phyloP scores from a whole-genome alignment of 768 basidiomycete genomes.

The Termitomyces sp. region DNA sequence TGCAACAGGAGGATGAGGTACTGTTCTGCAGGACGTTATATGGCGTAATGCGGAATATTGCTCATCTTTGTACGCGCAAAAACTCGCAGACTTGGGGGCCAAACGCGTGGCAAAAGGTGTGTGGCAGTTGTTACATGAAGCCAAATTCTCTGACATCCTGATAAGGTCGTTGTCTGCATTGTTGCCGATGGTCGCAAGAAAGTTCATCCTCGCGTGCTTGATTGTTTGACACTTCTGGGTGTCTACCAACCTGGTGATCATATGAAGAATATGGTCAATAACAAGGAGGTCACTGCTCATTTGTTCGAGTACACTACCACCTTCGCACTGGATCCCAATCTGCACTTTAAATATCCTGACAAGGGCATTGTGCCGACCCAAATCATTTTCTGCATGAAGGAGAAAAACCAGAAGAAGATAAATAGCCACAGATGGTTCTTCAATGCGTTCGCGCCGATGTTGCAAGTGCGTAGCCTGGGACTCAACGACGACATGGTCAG shows the following conservation, averaged over 20 bases:
- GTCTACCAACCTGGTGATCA: conserved; percentile 65
- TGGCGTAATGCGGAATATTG: conserved; percentile 88
- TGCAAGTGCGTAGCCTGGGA: conserved; percentile 49
- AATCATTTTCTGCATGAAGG: conserved; percentile 87
- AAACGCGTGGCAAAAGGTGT: conserved; percentile 93
- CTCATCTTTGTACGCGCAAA: conserved; percentile 77
- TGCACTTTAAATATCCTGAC: conserved; percentile 85
- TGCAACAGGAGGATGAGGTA: conserved; percentile 72
- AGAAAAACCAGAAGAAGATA: conserved; percentile 95
- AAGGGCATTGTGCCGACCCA: conserved; percentile 95
- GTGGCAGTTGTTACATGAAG: not conserved
- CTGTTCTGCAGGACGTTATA: conserved; percentile 91
- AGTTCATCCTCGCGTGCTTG: conserved; percentile 77
- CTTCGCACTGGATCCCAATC: conserved; percentile 70
- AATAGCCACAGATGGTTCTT: conserved; percentile 98
- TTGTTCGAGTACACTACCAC: conserved; percentile 86
- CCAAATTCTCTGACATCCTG: not conserved
- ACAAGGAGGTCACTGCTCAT: conserved; percentile 50
- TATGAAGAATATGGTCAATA: conserved; percentile 61
- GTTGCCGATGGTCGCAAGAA: conserved; percentile 85
- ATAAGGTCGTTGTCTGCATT: conserved; percentile 84
- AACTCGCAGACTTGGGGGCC: conserved; percentile 94
- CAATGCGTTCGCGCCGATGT: conserved; percentile 81
- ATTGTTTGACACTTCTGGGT: conserved; percentile 87
- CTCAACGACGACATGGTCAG: not conserved